Evolutionary conservation across 164 flowering plant species (phyloP), one percentile per base, ranked within the genome.

Genomic region (Santalum album): DNA sequence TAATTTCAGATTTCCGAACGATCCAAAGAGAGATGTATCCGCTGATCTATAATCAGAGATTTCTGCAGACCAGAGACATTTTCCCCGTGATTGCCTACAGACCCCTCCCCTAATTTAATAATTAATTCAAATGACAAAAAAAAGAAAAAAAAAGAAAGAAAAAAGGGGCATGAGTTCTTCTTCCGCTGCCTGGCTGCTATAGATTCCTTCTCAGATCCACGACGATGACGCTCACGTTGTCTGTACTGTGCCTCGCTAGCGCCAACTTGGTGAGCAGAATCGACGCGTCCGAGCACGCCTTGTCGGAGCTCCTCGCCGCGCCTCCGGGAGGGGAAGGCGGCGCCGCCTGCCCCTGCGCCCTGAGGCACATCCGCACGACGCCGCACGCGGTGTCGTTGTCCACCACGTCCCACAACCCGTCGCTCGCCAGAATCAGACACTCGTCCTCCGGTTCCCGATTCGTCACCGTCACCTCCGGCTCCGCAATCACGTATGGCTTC

Each of bases 171-270:
- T n/a, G n/a, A n/a, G n/a, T n/a, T n/a, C n/a, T n/a, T n/a, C n/a
- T n/a, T n/a, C n/a, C n/a, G n/a, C n/a, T n/a, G n/a, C n/a, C n/a
- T n/a, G n/a, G 42, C 45, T 3, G 52, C 53, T 63, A 70, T 62
- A 67, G 59, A 62, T 44, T 58, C 38, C 53, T 69, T 58, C 77
- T 69, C 11, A 89, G 78, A 69, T 86, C 80, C 14, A 89, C 72
- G 45, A 86, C 90, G 1, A 89, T 72, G 1, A 89, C 92, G 55
- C 95, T 89, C 19, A 89, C 82, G 56, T 89, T 89, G 67, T 89
- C 95, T 1, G 75, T 35, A 40, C 81, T 86, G 32, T 72, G 81
- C 70, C 92, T 69, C 0, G 87, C 90, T 62, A 89, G 62, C 12
- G 95, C 95, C 69, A 89, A 69, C 69, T 79, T 89, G 6, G 92